Evolutionary conservation across 176 grass and related monocot species (phyloP).

Genomic region (bread wheat (Triticum aestivum)): DNA sequence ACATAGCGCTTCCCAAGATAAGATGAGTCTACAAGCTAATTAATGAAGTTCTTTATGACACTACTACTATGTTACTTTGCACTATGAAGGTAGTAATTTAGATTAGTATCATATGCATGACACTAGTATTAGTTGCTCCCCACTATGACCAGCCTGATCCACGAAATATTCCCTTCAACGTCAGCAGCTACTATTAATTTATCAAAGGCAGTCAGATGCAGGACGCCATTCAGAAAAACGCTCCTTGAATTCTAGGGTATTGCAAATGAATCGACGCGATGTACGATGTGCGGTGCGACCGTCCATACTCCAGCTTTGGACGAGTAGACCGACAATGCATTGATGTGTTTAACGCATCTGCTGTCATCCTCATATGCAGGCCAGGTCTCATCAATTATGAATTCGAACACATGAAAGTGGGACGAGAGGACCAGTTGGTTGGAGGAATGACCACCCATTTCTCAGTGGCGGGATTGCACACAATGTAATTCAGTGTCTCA

Average conservation of each 20-base stretch:
- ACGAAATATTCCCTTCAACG: not conserved
- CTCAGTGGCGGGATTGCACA: not conserved
- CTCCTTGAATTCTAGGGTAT: not conserved
- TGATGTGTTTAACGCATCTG: too few species aligned
- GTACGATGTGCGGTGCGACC: too few species aligned
- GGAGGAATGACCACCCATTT: not conserved
- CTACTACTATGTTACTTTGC: too few species aligned
- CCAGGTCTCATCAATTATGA: not conserved
- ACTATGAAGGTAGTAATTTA: too few species aligned
- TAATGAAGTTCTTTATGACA: too few species aligned
- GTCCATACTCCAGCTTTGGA: too few species aligned
- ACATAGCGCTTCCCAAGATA: too few species aligned
- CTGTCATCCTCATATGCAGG: too few species aligned
- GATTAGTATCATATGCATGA: too few species aligned
- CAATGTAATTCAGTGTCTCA: not conserved
- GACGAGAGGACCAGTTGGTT: not conserved
- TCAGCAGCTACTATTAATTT: not conserved
- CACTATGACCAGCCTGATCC: not conserved
- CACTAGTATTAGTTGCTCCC: too few species aligned
- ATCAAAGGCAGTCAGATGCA: not conserved
- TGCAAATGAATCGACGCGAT: not conserved
- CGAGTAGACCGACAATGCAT: too few species aligned
- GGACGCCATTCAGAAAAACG: not conserved
- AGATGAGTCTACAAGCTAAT: too few species aligned
- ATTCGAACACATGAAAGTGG: not conserved